Evolutionary conservation across 1,139 yeast genomes (phyloP), one percentile per base, ranked within the genome.

Genomic region (Saccharomyces uvarum): DNA sequence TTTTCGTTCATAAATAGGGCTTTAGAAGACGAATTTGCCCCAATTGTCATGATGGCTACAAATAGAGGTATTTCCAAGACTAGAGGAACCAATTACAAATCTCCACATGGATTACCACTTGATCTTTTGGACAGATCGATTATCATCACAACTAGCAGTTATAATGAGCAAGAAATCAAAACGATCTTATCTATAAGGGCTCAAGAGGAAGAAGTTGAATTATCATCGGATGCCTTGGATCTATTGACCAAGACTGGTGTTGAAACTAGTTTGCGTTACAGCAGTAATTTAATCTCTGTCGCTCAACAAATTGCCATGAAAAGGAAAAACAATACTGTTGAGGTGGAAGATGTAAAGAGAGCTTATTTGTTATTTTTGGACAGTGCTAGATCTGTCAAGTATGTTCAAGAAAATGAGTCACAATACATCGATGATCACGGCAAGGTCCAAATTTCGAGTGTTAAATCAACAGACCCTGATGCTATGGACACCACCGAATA

Each of bases 1-100:
- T 95, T 93, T 68, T 87, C 99, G 27, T 95, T 88, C 71, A 83
- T 95, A 67, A 95, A 95, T 76, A 81, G 99, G 61, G 98, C 99
- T 6, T 78, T 95, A 59, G 99, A 95, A 75, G 97, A 90, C 72
- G 98, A 91, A 61, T 85, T 93, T 70, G 86, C 98, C 7, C 99
- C 99, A 47, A 89, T 95, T 68, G 97, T 95, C 51, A 88, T 95
- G 58, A 93, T 95, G 98, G 99, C 99, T 41, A 93, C 99, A 48
- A 95, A 95, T 74, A 80, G 98, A 70, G 99, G 99, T 51, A 81
- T 93, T 56, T 82, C 97, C 16, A 85, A 80, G 61, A 90, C 97
- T 13, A 82, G 98, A 66, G 99, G 99, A 53, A 90, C 99, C 31
- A 85, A 82, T 70, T 89, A 90, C 76, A 87, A 84, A 73, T 87